Conservation (phyloP, 768 basidiomycete genomes). For the Calvatia gigantea region DNA sequence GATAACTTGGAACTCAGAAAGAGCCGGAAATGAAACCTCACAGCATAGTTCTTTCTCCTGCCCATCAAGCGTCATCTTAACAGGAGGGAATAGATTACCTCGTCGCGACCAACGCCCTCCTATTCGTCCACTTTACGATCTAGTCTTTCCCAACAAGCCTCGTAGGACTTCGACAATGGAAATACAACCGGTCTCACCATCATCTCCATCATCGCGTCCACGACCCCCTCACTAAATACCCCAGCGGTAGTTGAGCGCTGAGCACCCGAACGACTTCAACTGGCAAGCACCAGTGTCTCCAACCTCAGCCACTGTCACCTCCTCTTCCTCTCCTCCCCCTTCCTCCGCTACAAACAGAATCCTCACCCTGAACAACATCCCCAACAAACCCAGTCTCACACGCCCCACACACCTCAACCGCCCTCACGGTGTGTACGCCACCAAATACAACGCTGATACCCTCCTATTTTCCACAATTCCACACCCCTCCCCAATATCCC, state of each 20-base stretch:
- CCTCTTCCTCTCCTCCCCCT: too few relatives aligned
- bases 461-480: too few relatives aligned
- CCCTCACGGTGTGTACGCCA: too few relatives aligned
- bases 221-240: constrained; percentile 73
- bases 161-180: constrained; percentile 82
- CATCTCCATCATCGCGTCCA: constrained; percentile 56
- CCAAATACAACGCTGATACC: too few relatives aligned
- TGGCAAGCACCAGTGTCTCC: too few relatives aligned
- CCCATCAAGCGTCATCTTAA: constrained; percentile 55
- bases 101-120: constrained; percentile 76
- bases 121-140: constrained; percentile 75
- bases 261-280: too few relatives aligned
- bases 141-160: constrained; percentile 66
- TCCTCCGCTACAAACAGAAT: too few relatives aligned
- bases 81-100: constrained; percentile 82
- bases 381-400: too few relatives aligned
- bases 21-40: constrained; percentile 20
- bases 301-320: too few relatives aligned
- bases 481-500: too few relatives aligned
- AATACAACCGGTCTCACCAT: constrained; percentile 69
- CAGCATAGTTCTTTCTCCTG: constrained; percentile 55
- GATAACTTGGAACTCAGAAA: not conserved
- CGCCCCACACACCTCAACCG: too few relatives aligned
- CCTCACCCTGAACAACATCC: too few relatives aligned
- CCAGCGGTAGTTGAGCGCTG: constrained; percentile 74